Evolutionary conservation across 768 basidiomycete species (phyloP).

Genomic region (Pluteus cervinus): DNA sequence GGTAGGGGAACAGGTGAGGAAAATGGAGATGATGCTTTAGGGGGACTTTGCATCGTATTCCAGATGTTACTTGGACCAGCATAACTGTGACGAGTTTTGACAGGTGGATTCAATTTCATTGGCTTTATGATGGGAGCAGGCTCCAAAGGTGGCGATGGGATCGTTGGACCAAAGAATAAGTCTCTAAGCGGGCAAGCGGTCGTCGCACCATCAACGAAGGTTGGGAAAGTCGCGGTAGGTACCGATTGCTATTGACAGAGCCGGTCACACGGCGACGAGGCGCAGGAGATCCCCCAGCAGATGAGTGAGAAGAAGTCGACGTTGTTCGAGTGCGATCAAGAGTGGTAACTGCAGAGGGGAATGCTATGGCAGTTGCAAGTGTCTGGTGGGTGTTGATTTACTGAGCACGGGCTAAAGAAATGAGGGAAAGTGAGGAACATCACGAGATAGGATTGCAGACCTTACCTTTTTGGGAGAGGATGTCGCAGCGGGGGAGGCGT

Average conservation of each 20-base stretch:
- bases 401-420: no score
- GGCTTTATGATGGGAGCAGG: slow-evolving; percentile 20
- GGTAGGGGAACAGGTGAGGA: slow-evolving; percentile 36
- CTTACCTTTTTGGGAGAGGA: slow-evolving; percentile 38
- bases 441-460: no score
- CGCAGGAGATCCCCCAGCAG: slow-evolving; percentile 46
- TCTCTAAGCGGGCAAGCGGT: slow-evolving; percentile 44
- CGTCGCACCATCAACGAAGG: slow-evolving; percentile 22
- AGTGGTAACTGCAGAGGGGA: slow-evolving; percentile 35
- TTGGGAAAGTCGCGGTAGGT: slow-evolving; percentile 11
- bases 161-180: slow-evolving; percentile 61
- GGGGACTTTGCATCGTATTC: slow-evolving; percentile 34
- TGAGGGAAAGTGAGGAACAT: no score
- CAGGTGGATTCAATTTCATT: no score
- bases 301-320: slow-evolving; percentile 35
- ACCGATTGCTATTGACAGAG: slow-evolving; percentile 8
- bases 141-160: slow-evolving; percentile 23
- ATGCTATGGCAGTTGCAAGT: slow-evolving; percentile 28
- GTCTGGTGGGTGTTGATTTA: slow-evolving; percentile 20
- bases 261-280: slow-evolving; percentile 48
- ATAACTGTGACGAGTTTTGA: slow-evolving; percentile 59
- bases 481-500: slow-evolving; percentile 33
- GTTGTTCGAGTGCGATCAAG: slow-evolving; percentile 31
- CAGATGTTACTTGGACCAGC: slow-evolving; percentile 41
- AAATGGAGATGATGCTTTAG: slow-evolving; percentile 38